Conservation (phyloP, 2,329 filamentous ascomycete genomes). For the Pestalotiopsis sp. region DNA sequence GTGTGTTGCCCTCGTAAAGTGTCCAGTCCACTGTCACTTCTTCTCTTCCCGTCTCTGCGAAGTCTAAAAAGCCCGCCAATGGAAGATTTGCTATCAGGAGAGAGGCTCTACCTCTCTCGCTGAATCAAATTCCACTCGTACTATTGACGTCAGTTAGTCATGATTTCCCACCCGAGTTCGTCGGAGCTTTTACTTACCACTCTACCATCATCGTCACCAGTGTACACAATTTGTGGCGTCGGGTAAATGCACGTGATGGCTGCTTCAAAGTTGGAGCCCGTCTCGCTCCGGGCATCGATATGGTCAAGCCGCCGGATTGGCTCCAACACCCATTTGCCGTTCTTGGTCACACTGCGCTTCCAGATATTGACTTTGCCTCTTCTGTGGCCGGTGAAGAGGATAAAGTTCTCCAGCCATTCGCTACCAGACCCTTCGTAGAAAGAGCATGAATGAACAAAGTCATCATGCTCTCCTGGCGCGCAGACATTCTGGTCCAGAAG, state of each 20-base stretch:
- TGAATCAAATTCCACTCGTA: conserved; percentile 67
- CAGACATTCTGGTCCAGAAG: conserved; percentile 84
- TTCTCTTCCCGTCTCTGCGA: neutral
- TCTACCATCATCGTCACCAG: conserved; percentile 88
- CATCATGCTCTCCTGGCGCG: conserved; percentile 57
- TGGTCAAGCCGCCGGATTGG: conserved; percentile 84
- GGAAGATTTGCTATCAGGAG: conserved; percentile 13
- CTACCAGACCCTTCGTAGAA: conserved; percentile 92
- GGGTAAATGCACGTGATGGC: conserved; percentile 86
- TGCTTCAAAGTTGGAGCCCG: conserved; percentile 59
- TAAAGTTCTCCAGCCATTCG: conserved; percentile 86
- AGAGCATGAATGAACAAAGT: conserved; percentile 79
- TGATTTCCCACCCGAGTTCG: neutral
- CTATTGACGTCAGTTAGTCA: conserved; percentile 35
- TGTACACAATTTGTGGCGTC: conserved; percentile 83
- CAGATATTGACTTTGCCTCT: conserved; percentile 83
- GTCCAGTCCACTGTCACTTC: neutral
- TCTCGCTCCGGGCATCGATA: conserved; percentile 67
- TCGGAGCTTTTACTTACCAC: conserved; percentile 68
- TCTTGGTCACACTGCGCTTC: conserved; percentile 54
- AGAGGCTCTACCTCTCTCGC: conserved; percentile 55
- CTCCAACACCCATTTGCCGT: conserved; percentile 74
- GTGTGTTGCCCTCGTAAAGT: neutral
- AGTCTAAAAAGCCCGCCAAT: neutral
- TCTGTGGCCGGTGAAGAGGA: conserved; percentile 88